phyloP scores from a whole-genome alignment of 805 yeast genomes.

The Lachancea thermotolerans region DNA sequence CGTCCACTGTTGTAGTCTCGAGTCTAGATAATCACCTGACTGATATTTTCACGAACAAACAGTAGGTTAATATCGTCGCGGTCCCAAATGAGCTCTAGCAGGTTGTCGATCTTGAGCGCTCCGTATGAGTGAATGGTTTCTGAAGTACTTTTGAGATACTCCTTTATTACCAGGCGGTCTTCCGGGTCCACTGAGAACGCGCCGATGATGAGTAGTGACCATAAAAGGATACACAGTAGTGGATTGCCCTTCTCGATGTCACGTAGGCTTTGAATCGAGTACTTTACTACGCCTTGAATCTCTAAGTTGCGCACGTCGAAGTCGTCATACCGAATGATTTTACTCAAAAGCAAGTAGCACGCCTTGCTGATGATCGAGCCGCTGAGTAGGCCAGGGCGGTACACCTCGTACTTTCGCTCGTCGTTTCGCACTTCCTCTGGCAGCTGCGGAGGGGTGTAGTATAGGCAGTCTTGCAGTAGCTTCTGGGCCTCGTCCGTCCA shows the following conservation, averaged over 20 bases:
- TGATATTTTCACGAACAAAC: conserved; percentile 12
- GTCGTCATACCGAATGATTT: conserved; percentile 12
- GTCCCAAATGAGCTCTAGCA: conserved; percentile 15
- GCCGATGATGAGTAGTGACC: conserved; percentile 17
- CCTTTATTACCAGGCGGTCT: conserved; percentile 13
- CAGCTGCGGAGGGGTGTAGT: conserved; percentile 16
- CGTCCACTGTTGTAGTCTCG: too few relatives aligned
- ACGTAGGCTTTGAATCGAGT: conserved; percentile 12
- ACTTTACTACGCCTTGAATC: conserved; percentile 16
- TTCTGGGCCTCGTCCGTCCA: conserved; percentile 14
- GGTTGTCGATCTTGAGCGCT: conserved; percentile 11
- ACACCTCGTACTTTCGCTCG: conserved; percentile 13
- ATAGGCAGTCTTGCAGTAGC: conserved; percentile 16
- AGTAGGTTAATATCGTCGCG: conserved; percentile 11
- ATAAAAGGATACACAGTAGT: conserved; percentile 15
- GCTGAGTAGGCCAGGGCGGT: conserved; percentile 18
- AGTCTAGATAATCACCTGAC: conserved; percentile 14
- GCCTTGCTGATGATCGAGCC: conserved; percentile 19
- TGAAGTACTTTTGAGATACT: conserved; percentile 15
- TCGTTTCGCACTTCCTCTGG: conserved; percentile 15
- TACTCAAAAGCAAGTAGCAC: conserved; percentile 15
- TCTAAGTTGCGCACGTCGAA: conserved; percentile 12
- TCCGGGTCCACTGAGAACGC: conserved; percentile 15
- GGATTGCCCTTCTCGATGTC: conserved; percentile 17
- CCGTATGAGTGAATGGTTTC: conserved; percentile 18